Evolutionary conservation across 305 asterid genomes (phyloP).

Genomic region (Fraxinus latifolia): DNA sequence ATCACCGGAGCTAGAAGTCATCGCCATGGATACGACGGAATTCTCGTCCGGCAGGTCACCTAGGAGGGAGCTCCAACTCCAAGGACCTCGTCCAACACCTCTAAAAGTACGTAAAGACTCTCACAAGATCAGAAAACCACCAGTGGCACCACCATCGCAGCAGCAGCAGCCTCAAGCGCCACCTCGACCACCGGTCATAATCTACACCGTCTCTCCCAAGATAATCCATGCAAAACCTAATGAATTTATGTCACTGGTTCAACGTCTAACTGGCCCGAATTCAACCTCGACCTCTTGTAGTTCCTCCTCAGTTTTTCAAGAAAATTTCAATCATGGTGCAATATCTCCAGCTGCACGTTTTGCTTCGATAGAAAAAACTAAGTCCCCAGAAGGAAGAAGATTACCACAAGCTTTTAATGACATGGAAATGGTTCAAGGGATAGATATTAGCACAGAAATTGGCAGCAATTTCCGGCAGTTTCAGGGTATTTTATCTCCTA

Average conservation of each 20-base stretch:
- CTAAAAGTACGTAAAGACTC: conserved; percentile 73
- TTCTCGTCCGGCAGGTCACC: conserved; percentile 52
- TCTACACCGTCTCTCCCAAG: conserved; percentile 89
- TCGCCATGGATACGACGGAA: conserved; percentile 53
- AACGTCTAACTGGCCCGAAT: conserved; percentile 72
- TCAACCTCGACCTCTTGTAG: conserved; percentile 25
- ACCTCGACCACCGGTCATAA: conserved; percentile 83
- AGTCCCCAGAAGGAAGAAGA: conserved; percentile 42
- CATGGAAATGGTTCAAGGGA: conserved; percentile 37
- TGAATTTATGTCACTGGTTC: conserved; percentile 94
- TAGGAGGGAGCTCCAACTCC: conserved; percentile 68
- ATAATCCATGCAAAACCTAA: conserved; percentile 88
- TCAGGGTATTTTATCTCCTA: conserved; percentile 84
- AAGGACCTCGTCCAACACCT: conserved; percentile 86
- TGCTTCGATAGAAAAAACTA: conserved; percentile 66
- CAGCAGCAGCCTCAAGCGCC: conserved; percentile 30
- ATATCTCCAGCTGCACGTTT: conserved; percentile 80
- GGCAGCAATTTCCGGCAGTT: conserved; percentile 41
- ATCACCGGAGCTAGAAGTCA: not conserved
- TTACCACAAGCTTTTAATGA: conserved; percentile 15
- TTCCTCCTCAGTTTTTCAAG: conserved; percentile 37
- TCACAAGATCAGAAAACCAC: conserved; percentile 85
- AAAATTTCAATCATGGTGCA: conserved; percentile 32
- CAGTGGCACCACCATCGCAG: conserved; percentile 40
- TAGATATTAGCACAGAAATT: conserved; percentile 39